Base-by-base conservation (phyloP, 2,329 filamentous ascomycete species). In the Pseudocercospora pini-densiflorae region DNA sequence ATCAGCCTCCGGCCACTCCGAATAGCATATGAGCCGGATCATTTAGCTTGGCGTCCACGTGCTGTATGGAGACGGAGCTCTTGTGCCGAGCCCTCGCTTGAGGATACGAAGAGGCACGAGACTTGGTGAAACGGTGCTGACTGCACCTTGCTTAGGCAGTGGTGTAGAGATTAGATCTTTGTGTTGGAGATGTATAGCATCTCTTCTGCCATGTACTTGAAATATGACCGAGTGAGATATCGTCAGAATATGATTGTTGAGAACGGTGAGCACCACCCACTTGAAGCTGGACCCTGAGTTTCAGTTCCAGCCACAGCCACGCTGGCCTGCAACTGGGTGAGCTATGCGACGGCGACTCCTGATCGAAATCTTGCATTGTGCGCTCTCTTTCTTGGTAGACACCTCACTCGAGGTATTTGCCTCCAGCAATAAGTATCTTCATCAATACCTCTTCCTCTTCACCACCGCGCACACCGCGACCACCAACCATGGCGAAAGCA, bases 271-370 rank as follows among this genome's bases (percentile, higher is more conserved):
- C 16, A 40, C 36, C 31, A 33, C 31, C 31, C 31, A n/a, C 36
- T 40, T 40, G 36, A 43, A 43, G 6, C 40, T 19, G n/a, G 40
- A 43, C 40, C 40, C 47, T 27, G 24, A 27, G 47, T 23, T 51
- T 27, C 47, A 51, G 47, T 24, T 51, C 24, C 47, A 51, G 47
- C 47, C 47, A 51, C 47, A 51, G 24, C 47, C 19, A 51, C 40
- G 14, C 40, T 36, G 31, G 9, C 45, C 45, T 23, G n/a, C 7
- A 23, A 49, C 45, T 23, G 6, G n/a, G 49, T 14, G 23, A 29
- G 23, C 49, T 54, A 16, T 27, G 51, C 51, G 51, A 54, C 45
- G 45, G 23, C 51, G 51, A 54, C 51, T 29, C 51, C 51, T 31
- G n/a, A 21, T 54, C 12, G 47, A 21, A 51, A 51, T 21, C 47